Percentiles rank a stretch among this genome's conserved stretches.
Conservation (phyloP, 257 asterid species). For the Osmanthus fragrans region DNA sequence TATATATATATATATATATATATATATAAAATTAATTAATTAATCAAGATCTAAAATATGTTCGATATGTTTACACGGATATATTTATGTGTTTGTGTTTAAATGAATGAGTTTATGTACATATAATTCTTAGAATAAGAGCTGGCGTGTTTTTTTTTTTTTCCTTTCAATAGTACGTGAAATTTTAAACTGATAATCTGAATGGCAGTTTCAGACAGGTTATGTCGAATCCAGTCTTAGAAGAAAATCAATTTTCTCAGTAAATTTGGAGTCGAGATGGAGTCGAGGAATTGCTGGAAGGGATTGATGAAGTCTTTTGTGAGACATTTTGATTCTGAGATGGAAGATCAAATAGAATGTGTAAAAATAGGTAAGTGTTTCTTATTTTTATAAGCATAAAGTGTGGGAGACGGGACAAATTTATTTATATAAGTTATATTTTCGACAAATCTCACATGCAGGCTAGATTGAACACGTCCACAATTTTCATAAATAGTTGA, state of each 20-base stretch:
- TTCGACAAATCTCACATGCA: too few species aligned
- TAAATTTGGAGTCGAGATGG: constrained; percentile 12
- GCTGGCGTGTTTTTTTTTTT: neutral
- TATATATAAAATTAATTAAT: too few species aligned
- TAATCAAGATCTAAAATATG: neutral
- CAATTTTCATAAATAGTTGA: too few species aligned
- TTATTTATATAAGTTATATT: too few species aligned
- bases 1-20: too few species aligned
- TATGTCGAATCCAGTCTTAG: neutral
- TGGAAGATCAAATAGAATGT: constrained; percentile 41
- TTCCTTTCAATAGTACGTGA: neutral
- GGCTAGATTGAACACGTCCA: too few species aligned
- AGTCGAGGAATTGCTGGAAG: constrained; percentile 35
- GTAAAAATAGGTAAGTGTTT: constrained; percentile 37
- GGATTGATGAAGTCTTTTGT: constrained; percentile 29
- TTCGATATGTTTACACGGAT: too few species aligned
- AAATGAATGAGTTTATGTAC: too few species aligned
- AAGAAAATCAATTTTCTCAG: neutral
- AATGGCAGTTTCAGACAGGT: neutral
- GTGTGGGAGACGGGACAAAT: too few species aligned
- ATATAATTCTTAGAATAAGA: too few species aligned
- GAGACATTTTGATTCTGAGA: constrained; percentile 39
- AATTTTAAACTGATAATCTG: neutral
- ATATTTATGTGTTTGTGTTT: too few species aligned
- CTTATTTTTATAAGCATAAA: too few species aligned